These are phyloP conservation scores for Colletotrichum lini DNA, from an alignment of 2,329 filamentous ascomycete species.

Conservation along the genomic window DNA sequence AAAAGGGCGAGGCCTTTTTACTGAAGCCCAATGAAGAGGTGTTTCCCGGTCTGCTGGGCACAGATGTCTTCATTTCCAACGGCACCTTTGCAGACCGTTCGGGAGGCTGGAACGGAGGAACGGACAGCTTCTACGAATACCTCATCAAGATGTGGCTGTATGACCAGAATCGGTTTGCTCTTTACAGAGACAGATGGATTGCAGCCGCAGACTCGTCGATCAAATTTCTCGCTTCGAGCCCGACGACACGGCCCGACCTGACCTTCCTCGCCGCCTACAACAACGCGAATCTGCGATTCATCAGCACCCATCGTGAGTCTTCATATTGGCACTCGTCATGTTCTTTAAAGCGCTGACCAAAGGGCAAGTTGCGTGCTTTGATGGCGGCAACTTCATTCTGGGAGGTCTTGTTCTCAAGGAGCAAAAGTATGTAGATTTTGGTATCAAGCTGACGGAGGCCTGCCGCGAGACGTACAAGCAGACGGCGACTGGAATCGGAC, in stretches of 20 bases:
- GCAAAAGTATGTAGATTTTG: conserved; percentile 80
- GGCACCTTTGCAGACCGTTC: conserved; percentile 76
- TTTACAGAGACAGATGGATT: conserved; percentile 83
- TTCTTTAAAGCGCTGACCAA: conserved; percentile 49
- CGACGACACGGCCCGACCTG: conserved; percentile 72
- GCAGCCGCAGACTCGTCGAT: conserved; percentile 83
- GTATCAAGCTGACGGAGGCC: conserved; percentile 77
- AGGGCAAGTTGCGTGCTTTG: conserved; percentile 81
- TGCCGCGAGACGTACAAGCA: conserved; percentile 81
- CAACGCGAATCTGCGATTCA: conserved; percentile 58
- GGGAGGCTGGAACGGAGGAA: conserved; percentile 84
- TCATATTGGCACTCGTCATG: conserved; percentile 15
- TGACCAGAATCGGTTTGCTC: conserved; percentile 73
- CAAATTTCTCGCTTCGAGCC: conserved; percentile 76
- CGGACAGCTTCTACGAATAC: conserved; percentile 90
- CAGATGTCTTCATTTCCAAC: conserved; percentile 72
- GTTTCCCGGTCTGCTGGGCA: conserved; percentile 83
- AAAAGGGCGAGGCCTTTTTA: conserved; percentile 79
- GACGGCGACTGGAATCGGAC: conserved; percentile 82
- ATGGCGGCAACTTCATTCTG: conserved; percentile 88
- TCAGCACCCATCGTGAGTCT: conserved; percentile 65
- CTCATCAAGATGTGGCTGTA: conserved; percentile 94
- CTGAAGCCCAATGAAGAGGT: conserved; percentile 78
- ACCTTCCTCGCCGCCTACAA: conserved; percentile 78
- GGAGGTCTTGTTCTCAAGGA: conserved; percentile 79